Evolutionary conservation across 2,329 filamentous ascomycete species (phyloP).

Genomic region (Cordyceps farinosa): DNA sequence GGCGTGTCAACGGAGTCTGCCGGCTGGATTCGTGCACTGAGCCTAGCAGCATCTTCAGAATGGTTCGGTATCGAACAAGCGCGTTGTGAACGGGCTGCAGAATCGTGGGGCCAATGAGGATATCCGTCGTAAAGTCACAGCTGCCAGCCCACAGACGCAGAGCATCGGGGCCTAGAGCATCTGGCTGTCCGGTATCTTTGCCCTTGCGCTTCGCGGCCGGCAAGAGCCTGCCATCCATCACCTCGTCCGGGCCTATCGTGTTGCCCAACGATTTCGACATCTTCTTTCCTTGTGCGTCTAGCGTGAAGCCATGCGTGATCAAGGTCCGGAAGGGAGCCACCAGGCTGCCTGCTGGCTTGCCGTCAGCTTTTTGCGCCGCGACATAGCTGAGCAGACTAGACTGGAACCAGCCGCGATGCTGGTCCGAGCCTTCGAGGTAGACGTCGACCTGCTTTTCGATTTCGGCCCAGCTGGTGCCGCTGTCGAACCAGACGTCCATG

Average conservation of each 20-base stretch:
- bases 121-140: conserved; percentile 86
- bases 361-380: conserved; percentile 51
- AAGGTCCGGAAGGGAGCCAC: conserved; percentile 75
- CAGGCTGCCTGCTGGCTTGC: conserved; percentile 26
- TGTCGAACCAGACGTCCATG: conserved; percentile 99
- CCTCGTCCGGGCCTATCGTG: conserved; percentile 72
- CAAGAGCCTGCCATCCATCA: conserved; percentile 79
- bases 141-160: conserved; percentile 88
- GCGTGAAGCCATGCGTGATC: conserved; percentile 93
- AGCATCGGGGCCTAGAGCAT: conserved; percentile 79
- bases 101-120: conserved; percentile 74
- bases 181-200: conserved; percentile 48
- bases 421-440: conserved; percentile 91
- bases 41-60: conserved; percentile 86
- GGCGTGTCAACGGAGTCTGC: conserved; percentile 49
- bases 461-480: conserved; percentile 85
- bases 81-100: conserved; percentile 72
- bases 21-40: conserved; percentile 57
- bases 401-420: conserved; percentile 98
- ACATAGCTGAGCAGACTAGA: conserved; percentile 87
- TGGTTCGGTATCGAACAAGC: conserved; percentile 83
- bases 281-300: conserved; percentile 87
- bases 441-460: conserved; percentile 65
- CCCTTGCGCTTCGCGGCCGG: conserved; percentile 63
- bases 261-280: conserved; percentile 99